Evolutionary conservation across 2,329 filamentous ascomycete species (phyloP), one percentile per base, ranked within the genome.

Genomic region (Stachybotrys echinatus): DNA sequence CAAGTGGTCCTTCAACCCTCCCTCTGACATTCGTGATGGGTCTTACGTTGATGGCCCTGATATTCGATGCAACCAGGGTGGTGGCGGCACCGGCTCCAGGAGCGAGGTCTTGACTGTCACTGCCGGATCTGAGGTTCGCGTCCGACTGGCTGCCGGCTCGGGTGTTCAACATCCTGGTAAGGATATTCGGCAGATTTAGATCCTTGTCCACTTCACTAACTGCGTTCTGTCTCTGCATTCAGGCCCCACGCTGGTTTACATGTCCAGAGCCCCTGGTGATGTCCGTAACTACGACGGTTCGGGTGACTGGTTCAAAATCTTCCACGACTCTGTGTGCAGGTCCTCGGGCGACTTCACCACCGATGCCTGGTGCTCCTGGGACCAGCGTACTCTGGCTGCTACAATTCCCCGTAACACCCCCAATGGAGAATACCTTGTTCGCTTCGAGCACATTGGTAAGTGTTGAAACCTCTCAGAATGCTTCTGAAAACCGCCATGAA

Each of bases 221-320:
- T 31, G 27, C 12, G 27, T 31, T 31, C 6, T 31, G 27, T 31
- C 27, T n/a, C n/a, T n/a, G n/a, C n/a, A n/a, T n/a, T n/a, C 27
- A 31, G 27, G 27, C 12, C 27, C 27, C 27, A 31, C 27, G 12
- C 12, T 31, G 42, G 20, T 43, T 14, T 43, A 43, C 20, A 21
- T 43, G 18, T 43, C 42, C 42, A 43, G 20, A 19, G 42, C 42
- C 8, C 42, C 42, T 8, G 42, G 42, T 22, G 42, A 43, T 43
- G 42, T 43, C 42, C 42, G 42, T 19, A 20, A 43, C 42, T 43
- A 43, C 20, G 42, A 43, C 17, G 42, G 42, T 7, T 43, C 42
- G 14, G 42, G 42, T 22, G 42, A 43, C 20, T 43, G 42, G 42
- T 43, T 43, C 42, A 46, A 46, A 18, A 46, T 46, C 44, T 46